Percentiles rank a stretch among this genome's conserved stretches.
phyloP scores from a whole-genome alignment of 768 basidiomycete species.

The Russula ochroleuca region DNA sequence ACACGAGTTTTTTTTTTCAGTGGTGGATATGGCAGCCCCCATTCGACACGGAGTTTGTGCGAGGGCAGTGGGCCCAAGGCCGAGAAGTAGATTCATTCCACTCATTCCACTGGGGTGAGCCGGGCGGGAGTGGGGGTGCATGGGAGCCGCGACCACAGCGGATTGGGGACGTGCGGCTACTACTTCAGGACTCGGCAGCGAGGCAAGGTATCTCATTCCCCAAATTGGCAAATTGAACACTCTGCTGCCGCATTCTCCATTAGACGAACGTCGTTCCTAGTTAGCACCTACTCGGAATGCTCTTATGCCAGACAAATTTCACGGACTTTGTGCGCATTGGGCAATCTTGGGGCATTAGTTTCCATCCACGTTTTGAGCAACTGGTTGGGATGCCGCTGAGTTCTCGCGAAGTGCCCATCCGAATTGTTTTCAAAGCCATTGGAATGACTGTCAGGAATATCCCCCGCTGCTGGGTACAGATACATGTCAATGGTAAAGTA shows the following conservation, averaged over 20 bases:
- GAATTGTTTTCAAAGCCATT: not conserved
- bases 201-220: conserved; percentile 37
- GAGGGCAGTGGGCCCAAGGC: conserved; percentile 44
- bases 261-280: conserved; percentile 1
- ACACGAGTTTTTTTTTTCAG: conserved; percentile 26
- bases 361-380: not conserved
- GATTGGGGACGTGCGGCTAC: conserved; percentile 37
- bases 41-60: conserved; percentile 44
- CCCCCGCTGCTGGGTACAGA: conserved; percentile 2
- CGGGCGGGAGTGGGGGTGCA: conserved; percentile 31
- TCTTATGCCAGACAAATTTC: not conserved
- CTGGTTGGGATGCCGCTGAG: conserved; percentile 12
- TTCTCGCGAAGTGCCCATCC: conserved; percentile 16
- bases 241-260: not conserved
- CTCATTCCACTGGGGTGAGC: conserved; percentile 48
- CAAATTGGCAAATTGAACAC: not conserved
- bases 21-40: conserved; percentile 50
- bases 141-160: conserved; percentile 38
- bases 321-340: not conserved
- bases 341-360: not conserved
- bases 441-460: not conserved
- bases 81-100: conserved; percentile 51
- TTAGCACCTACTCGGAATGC: not conserved
- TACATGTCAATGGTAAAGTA: conserved; percentile 10
- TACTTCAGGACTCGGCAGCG: conserved; percentile 39